Percentiles rank a stretch among this genome's conserved stretches.
Evolutionary conservation across 73 alveolate species (phyloP).

Genomic region (Paramecium sexaurelia): DNA sequence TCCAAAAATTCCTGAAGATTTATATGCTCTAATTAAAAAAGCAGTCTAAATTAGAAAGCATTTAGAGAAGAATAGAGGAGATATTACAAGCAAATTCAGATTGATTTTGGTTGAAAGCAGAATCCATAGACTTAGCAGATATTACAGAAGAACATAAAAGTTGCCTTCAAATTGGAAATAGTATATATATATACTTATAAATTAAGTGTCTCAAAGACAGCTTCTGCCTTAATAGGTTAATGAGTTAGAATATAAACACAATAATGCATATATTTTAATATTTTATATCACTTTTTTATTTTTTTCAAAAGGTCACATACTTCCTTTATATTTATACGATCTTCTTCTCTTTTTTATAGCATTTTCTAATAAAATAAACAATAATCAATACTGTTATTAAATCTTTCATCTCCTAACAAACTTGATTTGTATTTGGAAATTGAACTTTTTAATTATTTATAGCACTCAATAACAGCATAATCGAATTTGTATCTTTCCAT

Average conservation of each 20-base stretch:
- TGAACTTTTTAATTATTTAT: not conserved
- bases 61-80: constrained; percentile 96
- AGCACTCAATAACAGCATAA: constrained; percentile 23
- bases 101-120: constrained; percentile 97
- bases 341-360: constrained; percentile 9
- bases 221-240: constrained; percentile 55
- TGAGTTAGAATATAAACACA: constrained; percentile 10
- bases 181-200: not conserved
- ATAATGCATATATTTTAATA: constrained; percentile 3
- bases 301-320: not conserved
- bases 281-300: constrained; percentile 19
- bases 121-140: constrained; percentile 98
- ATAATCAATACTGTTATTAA: not conserved
- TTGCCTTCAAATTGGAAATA: constrained; percentile 98
- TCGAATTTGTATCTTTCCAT: constrained; percentile 64
- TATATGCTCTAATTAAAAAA: constrained; percentile 97
- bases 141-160: constrained; percentile 93
- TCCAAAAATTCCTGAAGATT: constrained; percentile 98
- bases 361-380: not conserved
- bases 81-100: constrained; percentile 95
- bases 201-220: constrained; percentile 50
- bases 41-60: constrained; percentile 99
- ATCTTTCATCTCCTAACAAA: not conserved
- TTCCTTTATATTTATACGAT: constrained; percentile 26
- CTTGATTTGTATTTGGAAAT: constrained; percentile 48